Conservation (phyloP, 192 early-diverging fungal species). For the Backusella luteola region DNA sequence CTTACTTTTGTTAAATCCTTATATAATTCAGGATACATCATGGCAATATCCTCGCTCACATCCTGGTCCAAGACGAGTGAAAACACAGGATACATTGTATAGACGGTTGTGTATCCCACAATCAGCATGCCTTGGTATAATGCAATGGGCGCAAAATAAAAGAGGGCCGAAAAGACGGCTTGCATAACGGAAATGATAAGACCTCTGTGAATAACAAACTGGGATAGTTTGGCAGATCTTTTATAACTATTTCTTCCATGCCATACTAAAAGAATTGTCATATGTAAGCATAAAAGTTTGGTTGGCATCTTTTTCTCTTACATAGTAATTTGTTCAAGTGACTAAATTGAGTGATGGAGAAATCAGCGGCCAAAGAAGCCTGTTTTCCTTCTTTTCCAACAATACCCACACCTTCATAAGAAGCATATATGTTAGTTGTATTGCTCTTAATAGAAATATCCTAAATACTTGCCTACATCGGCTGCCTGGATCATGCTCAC, state of each 20-base stretch:
- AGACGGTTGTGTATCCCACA: conserved; percentile 88
- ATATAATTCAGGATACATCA: conserved; percentile 92
- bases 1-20: conserved; percentile 87
- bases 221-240: conserved; percentile 89
- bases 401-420: conserved; percentile 76
- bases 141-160: conserved; percentile 97
- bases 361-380: conserved; percentile 92
- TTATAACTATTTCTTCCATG: conserved; percentile 96
- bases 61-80: conserved; percentile 93
- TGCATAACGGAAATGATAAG: conserved; percentile 98
- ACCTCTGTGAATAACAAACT: conserved; percentile 98
- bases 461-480: conserved; percentile 59
- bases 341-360: conserved; percentile 88
- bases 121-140: conserved; percentile 88
- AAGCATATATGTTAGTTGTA: neutral
- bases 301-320: conserved; percentile 21
- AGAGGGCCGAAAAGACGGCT: conserved; percentile 94
- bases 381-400: conserved; percentile 96
- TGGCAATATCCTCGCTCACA: conserved; percentile 84
- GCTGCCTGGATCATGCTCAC: conserved; percentile 97
- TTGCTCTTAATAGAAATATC: neutral
- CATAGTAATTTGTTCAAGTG: conserved; percentile 77
- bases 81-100: conserved; percentile 96
- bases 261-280: conserved; percentile 59
- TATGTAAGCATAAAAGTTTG: neutral